Base-by-base conservation (phyloP, 106 monocot species). In the Dactylorhiza incarnata region DNA sequence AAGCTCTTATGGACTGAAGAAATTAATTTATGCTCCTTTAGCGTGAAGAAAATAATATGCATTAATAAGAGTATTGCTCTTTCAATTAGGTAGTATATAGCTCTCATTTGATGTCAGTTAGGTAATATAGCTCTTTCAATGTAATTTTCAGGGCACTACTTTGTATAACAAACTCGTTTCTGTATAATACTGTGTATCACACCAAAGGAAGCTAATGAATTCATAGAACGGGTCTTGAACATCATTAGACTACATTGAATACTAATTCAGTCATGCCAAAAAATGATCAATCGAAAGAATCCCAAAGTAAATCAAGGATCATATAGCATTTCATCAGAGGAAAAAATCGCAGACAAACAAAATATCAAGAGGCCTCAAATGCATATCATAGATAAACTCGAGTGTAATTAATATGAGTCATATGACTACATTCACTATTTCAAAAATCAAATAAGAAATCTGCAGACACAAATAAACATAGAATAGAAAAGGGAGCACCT, bases 401-500 rank as follows among this genome's bases (percentile, higher is more conserved):
- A 69, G 26, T 12, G 29, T 25, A 26, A 26, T 26, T 11, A 69
- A 10, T 52, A 10, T 52, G 52, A 15, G 7, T 52, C 52, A 52
- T 68, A 43, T 13, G 16, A 16, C 17, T 14, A 7, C 43, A 17
- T 69, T 69, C 69, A 69, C 24, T 65, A 12, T 69, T 46, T 69
- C 8, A 29, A 16, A 45, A 69, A 66, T 66, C 66, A 45, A 15
- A 16, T n/a, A 69, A 24, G 20, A 69, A 46, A 45, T 7, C 11
- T 16, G 45, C 44, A 69, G 17, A 69, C 1, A 69, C 9, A 72
- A 22, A 16, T 49, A 3, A 71, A 48, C n/a, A 50, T 43, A 22
- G 37, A 72, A 85, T 48, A 67, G 49, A 66, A 62, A 74, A 72
- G 26, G 72, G 71, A 80, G 17, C 69, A 99, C 99, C 99, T 99